Percentiles rank a stretch among this genome's conserved stretches.
Evolutionary conservation across 495 filamentous ascomycete genomes (phyloP).

Genomic region (Hypoxylon fuscum): DNA sequence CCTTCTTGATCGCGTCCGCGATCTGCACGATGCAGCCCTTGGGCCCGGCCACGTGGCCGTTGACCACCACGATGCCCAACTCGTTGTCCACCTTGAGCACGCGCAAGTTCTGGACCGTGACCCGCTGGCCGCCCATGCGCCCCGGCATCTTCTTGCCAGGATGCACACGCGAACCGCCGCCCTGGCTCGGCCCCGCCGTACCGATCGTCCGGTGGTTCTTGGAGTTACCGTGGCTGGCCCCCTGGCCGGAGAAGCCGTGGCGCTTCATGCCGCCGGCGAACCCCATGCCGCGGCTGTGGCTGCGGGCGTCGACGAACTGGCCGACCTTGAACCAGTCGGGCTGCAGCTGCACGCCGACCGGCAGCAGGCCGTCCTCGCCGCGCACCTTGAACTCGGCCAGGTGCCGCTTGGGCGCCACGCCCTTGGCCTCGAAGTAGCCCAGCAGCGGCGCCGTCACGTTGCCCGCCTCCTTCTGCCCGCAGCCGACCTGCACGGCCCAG

Average conservation of each 20-base stretch:
- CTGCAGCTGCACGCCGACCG: slow-evolving; percentile 74
- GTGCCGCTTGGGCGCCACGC: slow-evolving; percentile 80
- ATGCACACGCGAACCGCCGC: slow-evolving; percentile 87
- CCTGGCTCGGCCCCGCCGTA: slow-evolving; percentile 85
- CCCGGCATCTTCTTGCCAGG: slow-evolving; percentile 98
- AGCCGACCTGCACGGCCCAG: slow-evolving; percentile 88
- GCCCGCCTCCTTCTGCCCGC: slow-evolving; percentile 75
- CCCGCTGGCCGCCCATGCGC: slow-evolving; percentile 86
- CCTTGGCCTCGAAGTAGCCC: slow-evolving; percentile 82
- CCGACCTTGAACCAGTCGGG: slow-evolving; percentile 91
- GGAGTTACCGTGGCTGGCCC: slow-evolving; percentile 92
- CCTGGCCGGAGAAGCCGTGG: slow-evolving; percentile 86
- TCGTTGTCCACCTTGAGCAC: slow-evolving; percentile 85
- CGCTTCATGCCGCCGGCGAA: slow-evolving; percentile 98
- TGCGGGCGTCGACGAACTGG: slow-evolving; percentile 87
- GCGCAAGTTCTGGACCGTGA: slow-evolving; percentile 89
- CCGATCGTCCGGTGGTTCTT: slow-evolving; percentile 90
- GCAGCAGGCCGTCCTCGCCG: slow-evolving; percentile 73
- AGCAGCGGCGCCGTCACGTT: slow-evolving; percentile 83
- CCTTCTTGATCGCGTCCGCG: slow-evolving; percentile 92
- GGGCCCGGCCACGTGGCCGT: slow-evolving; percentile 84
- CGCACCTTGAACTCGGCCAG: slow-evolving; percentile 87
- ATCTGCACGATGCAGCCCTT: slow-evolving; percentile 84
- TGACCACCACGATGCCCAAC: slow-evolving; percentile 87
- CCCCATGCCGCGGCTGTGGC: slow-evolving; percentile 82